phyloP scores from a whole-genome alignment of 202 grass and related monocot species.

The Elaeis oleifera region DNA sequence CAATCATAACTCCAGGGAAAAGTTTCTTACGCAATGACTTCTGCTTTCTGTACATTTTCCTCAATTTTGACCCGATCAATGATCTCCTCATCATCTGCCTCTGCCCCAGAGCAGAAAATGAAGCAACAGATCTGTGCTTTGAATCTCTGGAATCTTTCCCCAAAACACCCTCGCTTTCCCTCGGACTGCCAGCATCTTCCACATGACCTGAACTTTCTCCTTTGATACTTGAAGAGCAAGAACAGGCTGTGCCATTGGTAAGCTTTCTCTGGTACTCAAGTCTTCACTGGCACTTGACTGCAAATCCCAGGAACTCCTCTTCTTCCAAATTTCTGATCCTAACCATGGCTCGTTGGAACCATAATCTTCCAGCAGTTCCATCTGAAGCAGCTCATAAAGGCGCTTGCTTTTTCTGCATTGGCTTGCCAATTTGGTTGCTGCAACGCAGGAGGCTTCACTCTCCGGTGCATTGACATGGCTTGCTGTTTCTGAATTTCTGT shows the following conservation, averaged over 20 bases:
- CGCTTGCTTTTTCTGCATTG: conserved; percentile 56
- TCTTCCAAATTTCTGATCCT: conserved; percentile 15
- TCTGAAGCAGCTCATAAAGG: conserved; percentile 73
- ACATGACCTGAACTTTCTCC: conserved; percentile 23
- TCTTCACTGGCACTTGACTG: conserved; percentile 19
- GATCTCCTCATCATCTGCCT: conserved; percentile 40
- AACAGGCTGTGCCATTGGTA: conserved; percentile 19
- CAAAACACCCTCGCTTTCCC: conserved; percentile 21
- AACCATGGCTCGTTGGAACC: conserved; percentile 24
- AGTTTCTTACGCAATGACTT: conserved; percentile 67
- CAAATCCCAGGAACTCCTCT: conserved; percentile 15
- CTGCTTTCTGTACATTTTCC: conserved; percentile 81
- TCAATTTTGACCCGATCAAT: conserved; percentile 60
- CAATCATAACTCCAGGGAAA: conserved; percentile 89
- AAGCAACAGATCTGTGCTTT: conserved; percentile 32
- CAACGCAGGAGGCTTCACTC: conserved; percentile 1
- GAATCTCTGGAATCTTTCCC: conserved; percentile 23
- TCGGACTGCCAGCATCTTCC: conserved; percentile 32
- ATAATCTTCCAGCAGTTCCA: conserved; percentile 64
- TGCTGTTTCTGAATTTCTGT: conserved; percentile 16
- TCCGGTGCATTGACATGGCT: conserved; percentile 15
- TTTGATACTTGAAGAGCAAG: conserved; percentile 21
- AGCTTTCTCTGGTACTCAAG: conserved; percentile 20
- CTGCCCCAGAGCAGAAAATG: conserved; percentile 44
- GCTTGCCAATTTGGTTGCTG: conserved; percentile 30